Base-by-base conservation (phyloP, 331 rosid species). In the Quercus phellos region DNA sequence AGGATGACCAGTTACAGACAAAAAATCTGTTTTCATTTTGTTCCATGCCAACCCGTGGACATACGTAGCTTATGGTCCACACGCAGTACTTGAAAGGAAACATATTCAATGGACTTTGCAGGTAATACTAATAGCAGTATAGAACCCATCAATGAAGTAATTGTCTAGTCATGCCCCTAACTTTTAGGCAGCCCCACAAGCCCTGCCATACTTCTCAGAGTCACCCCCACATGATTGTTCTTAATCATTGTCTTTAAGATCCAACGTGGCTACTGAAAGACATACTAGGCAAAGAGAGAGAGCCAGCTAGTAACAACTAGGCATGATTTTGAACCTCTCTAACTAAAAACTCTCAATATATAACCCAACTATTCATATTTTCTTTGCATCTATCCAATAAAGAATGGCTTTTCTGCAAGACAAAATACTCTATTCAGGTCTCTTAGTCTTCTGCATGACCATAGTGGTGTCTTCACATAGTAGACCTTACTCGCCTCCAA, bases 291-390 rank as follows among this genome's bases (percentile, higher is more conserved):
- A 68, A 78, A 75, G 59, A 71, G 51, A 46, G 29, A 24, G 29
- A 80, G 83, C 92, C 98, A 94, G 98, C 96, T 87, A 87, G 78
- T 77, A 85, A 92, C 98, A 94, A 86, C 98, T 89, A 87, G 85
- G 94, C 88, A 83, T 81, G 77, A 80, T 76, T 74, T 68, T 55
- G 82, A 83, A 64, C 69, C 82, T 60, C 83, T 38, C 78, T 72
- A 68, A 3, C 61, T 72, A 66, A 78, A 85, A 82, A 82, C 54
- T 74, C 54, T 26, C 86, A 74, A 82, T 90, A 92, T 80, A 83
- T 80, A 78, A 70, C 82, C 79, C 76, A 53, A 21, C 27, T 53
- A 6, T 64, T 24, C 72, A 64, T 51, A 59, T 51, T 74, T 69
- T 68, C 79, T 73, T 77, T 27, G 50, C 87, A 80, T 50, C 73